Base-by-base conservation (phyloP, 495 filamentous ascomycete genomes). In the Paragyromitra xinjiangensis region DNA sequence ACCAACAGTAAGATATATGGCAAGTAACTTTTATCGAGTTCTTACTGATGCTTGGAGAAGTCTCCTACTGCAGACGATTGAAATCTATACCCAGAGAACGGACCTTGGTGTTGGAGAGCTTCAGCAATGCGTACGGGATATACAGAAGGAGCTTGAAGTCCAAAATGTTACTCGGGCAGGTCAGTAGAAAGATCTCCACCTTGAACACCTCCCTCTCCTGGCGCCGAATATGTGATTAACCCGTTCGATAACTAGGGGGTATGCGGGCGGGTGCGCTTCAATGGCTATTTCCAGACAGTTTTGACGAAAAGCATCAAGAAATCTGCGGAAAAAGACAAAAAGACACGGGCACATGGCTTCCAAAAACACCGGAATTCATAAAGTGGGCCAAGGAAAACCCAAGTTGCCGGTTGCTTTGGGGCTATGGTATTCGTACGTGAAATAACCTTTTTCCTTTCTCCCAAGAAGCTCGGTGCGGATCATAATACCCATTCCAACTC, bases 401-500 rank as follows among this genome's bases (percentile, higher is more conserved):
- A 3, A 3, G 24, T 1, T 22, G 24, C 16, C 7, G 19, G 37
- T 6, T 69, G n/a, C 22, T 69, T 16, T 69, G 66, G 66, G 66
- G 51, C 22, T 59, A 69, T 59, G 66, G 66, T 12, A 69, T 29
- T 29, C 26, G 26, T 69, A 58, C 66, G 51, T 69, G 58, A 26
- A 51, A n/a, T n/a, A 1, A n/a, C 16, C 22, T n/a, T 19, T 51
- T 51, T 51, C 3, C 26, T 29, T 29, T 29, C 26, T 29, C 26
- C 26, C 26, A 29, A 29, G 26, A 3, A 29, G 26, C 26, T 3
- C 26, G 26, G 26, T 29, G 26, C 26, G 26, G 26, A 29, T 29
- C 3, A 3, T 29, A 29, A 29, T 29, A 29, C 26, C 26, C 26
- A 29, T 2, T 29, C 26, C 26, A 29, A 29, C 3, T 29, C 26